A percentile compares a stretch with the other conserved stretches of the same genome.
These are phyloP conservation scores for Microascus cirrosus DNA, from an alignment of 2,329 filamentous ascomycete species.

Conservation along the genomic window DNA sequence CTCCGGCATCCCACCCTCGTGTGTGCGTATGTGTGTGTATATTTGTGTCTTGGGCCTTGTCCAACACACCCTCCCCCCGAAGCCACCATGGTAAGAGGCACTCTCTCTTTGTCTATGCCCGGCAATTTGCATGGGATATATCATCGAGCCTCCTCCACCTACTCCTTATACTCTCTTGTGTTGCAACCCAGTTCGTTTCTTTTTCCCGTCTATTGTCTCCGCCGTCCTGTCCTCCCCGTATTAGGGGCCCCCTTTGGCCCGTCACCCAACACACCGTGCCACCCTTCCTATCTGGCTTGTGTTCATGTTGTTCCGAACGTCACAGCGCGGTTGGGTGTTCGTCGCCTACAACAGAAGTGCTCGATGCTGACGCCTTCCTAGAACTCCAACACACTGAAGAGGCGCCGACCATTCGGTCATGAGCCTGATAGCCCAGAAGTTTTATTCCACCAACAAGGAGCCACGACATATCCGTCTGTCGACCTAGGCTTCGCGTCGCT, in stretches of 20 bases:
- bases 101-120: slow-evolving; percentile 21
- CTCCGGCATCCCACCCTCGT: slow-evolving; percentile 9
- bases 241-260: slow-evolving; percentile 11
- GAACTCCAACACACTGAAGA: slow-evolving; percentile 25
- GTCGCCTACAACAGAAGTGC: background rate
- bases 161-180: slow-evolving; percentile 12
- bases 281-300: slow-evolving; percentile 9
- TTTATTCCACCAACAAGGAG: slow-evolving; percentile 14
- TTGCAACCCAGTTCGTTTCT: slow-evolving; percentile 12
- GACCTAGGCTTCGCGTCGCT: slow-evolving; percentile 14
- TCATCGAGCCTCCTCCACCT: slow-evolving; percentile 22
- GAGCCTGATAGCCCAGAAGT: slow-evolving; percentile 14
- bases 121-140: slow-evolving; percentile 34
- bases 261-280: slow-evolving; percentile 10
- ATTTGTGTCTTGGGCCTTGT: slow-evolving; percentile 18
- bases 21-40: background rate
- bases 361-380: slow-evolving; percentile 8
- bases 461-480: slow-evolving; percentile 11
- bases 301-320: background rate
- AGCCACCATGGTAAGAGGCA: slow-evolving; percentile 38
- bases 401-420: slow-evolving; percentile 29
- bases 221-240: slow-evolving; percentile 5
- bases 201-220: slow-evolving; percentile 9
- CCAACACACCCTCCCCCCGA: slow-evolving; percentile 25
- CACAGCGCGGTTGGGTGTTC: background rate